Evolutionary conservation across 176 grass and related monocot genomes (phyloP).

Genomic region (Aegilops sharonensis): DNA sequence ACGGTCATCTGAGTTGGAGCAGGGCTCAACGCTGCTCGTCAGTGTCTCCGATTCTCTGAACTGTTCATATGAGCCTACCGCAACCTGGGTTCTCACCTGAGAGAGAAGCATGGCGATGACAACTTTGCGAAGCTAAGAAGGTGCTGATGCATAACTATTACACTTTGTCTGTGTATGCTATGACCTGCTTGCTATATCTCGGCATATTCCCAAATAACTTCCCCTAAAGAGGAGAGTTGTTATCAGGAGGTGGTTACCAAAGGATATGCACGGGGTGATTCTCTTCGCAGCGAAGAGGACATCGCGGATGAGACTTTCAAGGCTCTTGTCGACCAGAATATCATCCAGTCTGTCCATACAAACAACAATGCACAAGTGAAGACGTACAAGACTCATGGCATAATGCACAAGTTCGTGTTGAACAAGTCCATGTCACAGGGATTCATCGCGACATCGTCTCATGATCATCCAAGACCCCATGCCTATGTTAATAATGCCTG

Average conservation of each 20-base stretch:
- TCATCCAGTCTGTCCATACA: background rate
- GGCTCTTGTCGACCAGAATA: slow-evolving; percentile 1
- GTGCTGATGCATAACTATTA: slow-evolving; percentile 30
- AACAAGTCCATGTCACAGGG: slow-evolving; percentile 19
- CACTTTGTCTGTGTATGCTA: slow-evolving; percentile 7
- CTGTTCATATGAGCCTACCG: too few relatives aligned
- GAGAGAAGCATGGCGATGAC: slow-evolving; percentile 11
- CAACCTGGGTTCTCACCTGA: background rate
- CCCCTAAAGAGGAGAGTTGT: slow-evolving; percentile 31
- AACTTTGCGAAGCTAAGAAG: slow-evolving; percentile 17
- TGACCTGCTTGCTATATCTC: slow-evolving; percentile 29
- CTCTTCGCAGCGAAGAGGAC: background rate
- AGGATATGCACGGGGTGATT: slow-evolving; percentile 30
- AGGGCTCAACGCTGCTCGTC: background rate
- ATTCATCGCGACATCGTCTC: background rate
- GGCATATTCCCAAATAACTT: slow-evolving; percentile 13
- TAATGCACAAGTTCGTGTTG: slow-evolving; percentile 34
- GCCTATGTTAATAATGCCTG: background rate
- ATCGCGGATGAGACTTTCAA: slow-evolving; percentile 21
- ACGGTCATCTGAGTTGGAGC: slow-evolving; percentile 13
- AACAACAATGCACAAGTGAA: slow-evolving; percentile 30
- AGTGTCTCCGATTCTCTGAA: slow-evolving; percentile 22
- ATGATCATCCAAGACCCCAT: background rate
- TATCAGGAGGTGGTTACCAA: slow-evolving; percentile 30
- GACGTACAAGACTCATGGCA: slow-evolving; percentile 24